Base-by-base conservation (phyloP, 768 basidiomycete genomes). In the Kwoniella sp. region DNA sequence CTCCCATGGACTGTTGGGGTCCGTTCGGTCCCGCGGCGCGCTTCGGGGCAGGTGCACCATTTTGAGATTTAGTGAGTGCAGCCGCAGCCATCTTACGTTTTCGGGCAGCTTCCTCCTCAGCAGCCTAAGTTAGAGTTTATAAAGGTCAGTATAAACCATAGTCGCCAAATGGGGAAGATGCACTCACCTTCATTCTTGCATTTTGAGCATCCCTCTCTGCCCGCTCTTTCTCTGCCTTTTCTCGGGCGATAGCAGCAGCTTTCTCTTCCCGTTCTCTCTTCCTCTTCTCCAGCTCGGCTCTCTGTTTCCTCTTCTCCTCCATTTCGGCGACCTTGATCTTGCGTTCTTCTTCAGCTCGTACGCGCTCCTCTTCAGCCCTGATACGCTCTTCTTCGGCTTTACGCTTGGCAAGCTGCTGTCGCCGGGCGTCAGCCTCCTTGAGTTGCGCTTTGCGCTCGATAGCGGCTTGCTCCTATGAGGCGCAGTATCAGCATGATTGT, bases 391-490 rank as follows among this genome's bases (percentile, higher is more conserved):
- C 90, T 54, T 90, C 90, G 1, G 84, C 88, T 78, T 92, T 93
- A 73, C 87, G 84, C 75, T 89, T 87, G 84, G 77, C 22, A 85
- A 87, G 47, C 81, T 85, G 72, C 87, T 89, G n/a, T 22, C 91
- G 87, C 48, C 91, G 84, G 50, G 84, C 84, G 69, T 94, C 92
- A 86, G 90, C 90, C 62, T 87, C 91, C 63, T 89, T 80, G 26
- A 88, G 83, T 12, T 84, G 81, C 1, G 84, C 85, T 79, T 90
- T 91, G 81, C 88, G 91, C 68, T 91, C 91, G 33, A 85, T 84
- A 74, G 91, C 90, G 68, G 90, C 90, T 83, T 94, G 90, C 84
- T 94, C 91, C 94, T 96, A 72, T 24, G 49, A 15, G 10, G 6
- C 50, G 21, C 19, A 9, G 26, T 25, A 46, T 47, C 25, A 9